Percentiles rank a stretch among this genome's conserved stretches.
phyloP scores from a whole-genome alignment of 352 stramenopile species.

The Phytophthora litchii region DNA sequence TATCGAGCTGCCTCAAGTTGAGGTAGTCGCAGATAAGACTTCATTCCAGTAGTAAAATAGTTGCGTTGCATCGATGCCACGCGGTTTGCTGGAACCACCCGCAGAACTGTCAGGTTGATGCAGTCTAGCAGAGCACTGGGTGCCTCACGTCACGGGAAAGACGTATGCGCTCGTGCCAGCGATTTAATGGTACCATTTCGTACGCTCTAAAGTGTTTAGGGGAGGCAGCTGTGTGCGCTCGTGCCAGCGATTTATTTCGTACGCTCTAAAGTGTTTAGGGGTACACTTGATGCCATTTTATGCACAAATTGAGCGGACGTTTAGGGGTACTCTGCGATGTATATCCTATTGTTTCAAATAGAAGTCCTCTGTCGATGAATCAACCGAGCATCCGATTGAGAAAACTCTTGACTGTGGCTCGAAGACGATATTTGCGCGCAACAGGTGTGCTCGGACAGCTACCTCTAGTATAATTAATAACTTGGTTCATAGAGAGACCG shows the following conservation, averaged over 20 bases:
- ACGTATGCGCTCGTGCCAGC: conserved; percentile 3
- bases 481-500: conserved; percentile 16
- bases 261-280: no score
- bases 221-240: no score
- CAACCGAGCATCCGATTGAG: conserved; percentile 3
- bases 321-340: no score
- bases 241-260: no score
- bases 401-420: conserved; percentile 14
- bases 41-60: conserved; percentile 14
- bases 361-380: conserved; percentile 18
- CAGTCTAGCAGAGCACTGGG: conserved; percentile 10
- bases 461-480: no score
- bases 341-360: no score
- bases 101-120: conserved; percentile 2
- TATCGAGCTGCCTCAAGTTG: conserved; percentile 2
- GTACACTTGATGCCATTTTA: no score
- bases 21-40: conserved; percentile 14
- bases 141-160: conserved; percentile 13
- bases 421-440: conserved; percentile 2
- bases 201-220: no score
- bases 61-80: conserved; percentile 8
- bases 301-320: no score
- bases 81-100: conserved; percentile 22
- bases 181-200: no score
- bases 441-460: background rate